Base-by-base conservation (phyloP, 163 green algal species). In the Volvox carteri region DNA sequence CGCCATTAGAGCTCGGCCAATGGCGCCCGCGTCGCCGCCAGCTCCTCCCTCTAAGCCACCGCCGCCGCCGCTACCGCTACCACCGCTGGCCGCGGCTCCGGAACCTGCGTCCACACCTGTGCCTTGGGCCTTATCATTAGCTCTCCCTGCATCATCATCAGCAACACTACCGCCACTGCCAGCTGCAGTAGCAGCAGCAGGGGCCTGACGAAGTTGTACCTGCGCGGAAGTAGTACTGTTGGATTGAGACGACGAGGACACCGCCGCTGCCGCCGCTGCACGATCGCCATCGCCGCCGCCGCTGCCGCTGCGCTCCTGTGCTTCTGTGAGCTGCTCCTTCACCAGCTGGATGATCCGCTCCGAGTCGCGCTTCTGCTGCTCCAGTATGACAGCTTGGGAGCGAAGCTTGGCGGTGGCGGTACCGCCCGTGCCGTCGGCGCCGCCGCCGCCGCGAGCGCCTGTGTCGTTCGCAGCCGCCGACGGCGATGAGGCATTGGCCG, bases 301-400 rank as follows among this genome's bases (percentile, higher is more conserved):
- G 23, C 39, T 25, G 54, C 35, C 78, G 28, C 52, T 33, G 16
- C 33, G 46, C 46, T 54, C 81, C 65, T 87, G 65, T 1, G 81
- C 79, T 16, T 62, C 81, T 60, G 68, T 21, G 30, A 89, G 84
- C 84, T 89, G 84, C 84, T 89, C 84, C 52, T 83, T 83, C 4
- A 89, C 68, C 25, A 89, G 84, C 84, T 83, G 44, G 37, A 89
- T 89, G 37, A 89, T 89, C 7, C 84, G 70, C 70, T 89, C 84
- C 48, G 70, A 84, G 84, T 89, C 84, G 12, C 70, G 50, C 37
- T 84, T 75, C 39, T 89, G 84, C 39, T 83, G 84, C 52, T 83
- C 84, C 70, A 89, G 52, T 21, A 52, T 48, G 12, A 42, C 62
- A 3, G 62, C 44, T 60, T 78, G 79, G 18, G 42, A 68, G 18